Base-by-base conservation (phyloP, 768 basidiomycete genomes). In the Hygrophorus russula region DNA sequence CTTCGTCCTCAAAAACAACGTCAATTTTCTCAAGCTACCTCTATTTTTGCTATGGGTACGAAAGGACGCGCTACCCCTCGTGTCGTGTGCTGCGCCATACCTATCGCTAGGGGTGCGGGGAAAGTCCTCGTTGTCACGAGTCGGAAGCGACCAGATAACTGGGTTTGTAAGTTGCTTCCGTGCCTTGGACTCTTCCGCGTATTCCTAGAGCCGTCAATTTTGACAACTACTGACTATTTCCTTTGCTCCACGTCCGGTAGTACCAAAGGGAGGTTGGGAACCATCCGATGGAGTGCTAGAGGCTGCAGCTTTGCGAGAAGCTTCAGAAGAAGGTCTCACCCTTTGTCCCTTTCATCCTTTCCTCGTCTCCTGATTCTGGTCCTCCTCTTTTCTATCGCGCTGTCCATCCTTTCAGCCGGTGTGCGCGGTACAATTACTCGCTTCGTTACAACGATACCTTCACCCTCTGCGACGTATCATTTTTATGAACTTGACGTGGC, bases 241-340 rank as follows among this genome's bases (percentile, higher is more conserved):
- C 24, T 28, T 15, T 17, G 30, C 8, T 30, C 24, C 47, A 30
- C 34, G 24, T 45, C 42, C 46, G 42, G 41, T 58, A 90, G 88
- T 91, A 56, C 88, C 88, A n/a, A 91, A 91, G 70, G 88, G 88
- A 61, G 88, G 88, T 58, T 91, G 81, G 81, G 88, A 91, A 64
- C 67, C 77, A 52, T 71, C 81, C 45, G 88, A 91, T 73, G 78
- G 72, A 54, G 71, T 69, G 62, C 68, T 90, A 56, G 86, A 89
- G 71, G 80, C 78, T 67, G 88, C 88, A 60, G 88, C 88, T 67
- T 82, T 78, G 56, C 76, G 88, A 63, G 88, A 91, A 78, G 88
- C 88, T 67, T 71, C 83, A 63, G 88, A 91, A 85, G 88, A 91
- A 90, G 88, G 88, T 91, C 84, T 78, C 78, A 79, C 77, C 78